Base-by-base conservation (phyloP, 352 stramenopile genomes). In the Pythium utonaiense region DNA sequence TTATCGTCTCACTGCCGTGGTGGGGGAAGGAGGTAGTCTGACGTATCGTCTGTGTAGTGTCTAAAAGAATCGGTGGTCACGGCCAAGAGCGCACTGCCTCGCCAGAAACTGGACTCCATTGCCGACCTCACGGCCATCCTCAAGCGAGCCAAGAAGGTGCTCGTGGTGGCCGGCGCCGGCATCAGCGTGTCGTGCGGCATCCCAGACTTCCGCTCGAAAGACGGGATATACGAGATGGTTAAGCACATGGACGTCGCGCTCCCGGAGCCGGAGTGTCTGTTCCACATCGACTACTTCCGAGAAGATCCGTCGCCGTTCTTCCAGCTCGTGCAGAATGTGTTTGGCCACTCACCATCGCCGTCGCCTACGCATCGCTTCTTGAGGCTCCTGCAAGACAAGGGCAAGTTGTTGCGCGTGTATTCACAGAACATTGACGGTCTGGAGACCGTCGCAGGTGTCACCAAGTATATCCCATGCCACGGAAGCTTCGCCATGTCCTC, bases 401-500 rank as follows among this genome's bases (percentile, higher is more conserved):
- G 88, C 22, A 96, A 97, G 57, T 68, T 99, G 31, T 66, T 98
- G 58, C 80, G 95, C 3, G 75, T 96, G 30, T 99, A 98, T 67
- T 98, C 96, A 30, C 96, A 99, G 70, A 99, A 99, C 70, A 99
- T 99, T 69, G 97, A 99, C 69, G 96, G 89, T 0, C 69, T 99
- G 31, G 97, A 99, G 66, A 60, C 87, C 44, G 64, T 78, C 10
- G 96, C 96, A 1, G 96, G 95, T 19, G 83, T 98, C 36, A 93
- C 73, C n/a, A 83, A 78, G 62, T 88, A 97, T 54, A 91, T 99
- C 17, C 93, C 97, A 56, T 97, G 95, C 56, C 96, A 99, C 74
- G 96, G 96, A 40, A 96, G 79, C 45, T 93, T 98, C 56, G 78
- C 86, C 1, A 89, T 71, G 60, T 96, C 95, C 6, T 80, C 71